Evolutionary conservation across 2,329 filamentous ascomycete genomes (phyloP).

Genomic region (Xylaria sp.): DNA sequence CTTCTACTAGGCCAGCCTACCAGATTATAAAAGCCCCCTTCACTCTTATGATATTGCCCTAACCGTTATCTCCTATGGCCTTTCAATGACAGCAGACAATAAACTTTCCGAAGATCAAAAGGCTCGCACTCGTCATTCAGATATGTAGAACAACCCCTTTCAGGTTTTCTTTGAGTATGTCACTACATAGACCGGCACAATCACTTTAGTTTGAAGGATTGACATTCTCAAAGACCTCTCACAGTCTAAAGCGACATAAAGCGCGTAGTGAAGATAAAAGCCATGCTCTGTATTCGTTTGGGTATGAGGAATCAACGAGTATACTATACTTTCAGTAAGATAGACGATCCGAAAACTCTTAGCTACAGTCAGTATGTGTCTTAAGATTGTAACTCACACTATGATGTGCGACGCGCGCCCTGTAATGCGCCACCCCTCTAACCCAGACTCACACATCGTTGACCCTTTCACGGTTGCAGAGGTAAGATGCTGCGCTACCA

Average conservation of each 20-base stretch:
- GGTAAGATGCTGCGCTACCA: not conserved
- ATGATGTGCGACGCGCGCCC: conserved; percentile 27
- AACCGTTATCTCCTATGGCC: not conserved
- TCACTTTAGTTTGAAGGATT: not conserved
- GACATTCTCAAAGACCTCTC: not conserved
- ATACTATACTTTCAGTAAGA: not conserved
- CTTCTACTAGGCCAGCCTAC: no score
- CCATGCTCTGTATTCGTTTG: not conserved
- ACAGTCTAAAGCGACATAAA: not conserved
- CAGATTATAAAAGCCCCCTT: not conserved
- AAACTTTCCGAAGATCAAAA: not conserved
- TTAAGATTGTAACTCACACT: conserved; percentile 27
- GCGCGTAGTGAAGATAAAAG: not conserved
- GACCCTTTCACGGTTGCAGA: conserved; percentile 18
- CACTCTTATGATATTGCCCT: not conserved
- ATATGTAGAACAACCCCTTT: not conserved
- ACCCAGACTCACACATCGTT: conserved; percentile 11
- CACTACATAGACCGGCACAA: not conserved
- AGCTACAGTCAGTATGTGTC: conserved; percentile 41
- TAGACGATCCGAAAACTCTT: not conserved
- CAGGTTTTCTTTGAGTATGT: not conserved
- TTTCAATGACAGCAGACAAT: not conserved
- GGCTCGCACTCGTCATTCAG: not conserved
- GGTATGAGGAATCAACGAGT: not conserved
- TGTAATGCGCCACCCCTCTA: conserved; percentile 21